phyloP scores from a whole-genome alignment of 805 yeast genomes.

The Yamadazyma nakazawae region DNA sequence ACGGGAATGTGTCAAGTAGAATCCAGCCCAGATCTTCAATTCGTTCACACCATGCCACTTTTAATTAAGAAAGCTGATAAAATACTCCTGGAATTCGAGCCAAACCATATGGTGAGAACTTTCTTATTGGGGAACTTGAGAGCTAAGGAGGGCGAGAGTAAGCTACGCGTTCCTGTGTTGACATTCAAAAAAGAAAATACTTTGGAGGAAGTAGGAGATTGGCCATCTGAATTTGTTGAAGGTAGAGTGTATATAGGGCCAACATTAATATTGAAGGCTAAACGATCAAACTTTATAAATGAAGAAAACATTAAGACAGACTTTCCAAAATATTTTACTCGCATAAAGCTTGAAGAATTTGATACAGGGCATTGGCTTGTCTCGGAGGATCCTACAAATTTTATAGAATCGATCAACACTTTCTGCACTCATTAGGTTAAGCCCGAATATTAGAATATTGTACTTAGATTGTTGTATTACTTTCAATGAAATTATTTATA shows the following conservation, averaged over 20 bases:
- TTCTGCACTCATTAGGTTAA: background rate
- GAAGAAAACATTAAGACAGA: conserved; percentile 20
- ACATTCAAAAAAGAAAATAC: conserved; percentile 18
- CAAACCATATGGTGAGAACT: conserved; percentile 25
- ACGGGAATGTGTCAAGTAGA: conserved; percentile 40
- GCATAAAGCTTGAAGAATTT: conserved; percentile 17
- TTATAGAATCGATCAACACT: conserved; percentile 15
- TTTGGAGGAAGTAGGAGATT: conserved; percentile 18
- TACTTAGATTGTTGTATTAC: background rate
- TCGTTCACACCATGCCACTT: background rate
- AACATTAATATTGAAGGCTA: conserved; percentile 44
- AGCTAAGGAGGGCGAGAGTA: conserved; percentile 8
- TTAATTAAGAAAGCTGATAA: conserved; percentile 16
- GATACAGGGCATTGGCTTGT: conserved; percentile 40
- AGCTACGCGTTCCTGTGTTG: conserved; percentile 20
- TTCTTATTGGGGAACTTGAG: conserved; percentile 38
- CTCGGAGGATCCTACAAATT: conserved; percentile 35
- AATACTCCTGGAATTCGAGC: conserved; percentile 23
- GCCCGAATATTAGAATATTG: background rate
- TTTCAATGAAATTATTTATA: background rate
- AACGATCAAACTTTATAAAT: conserved; percentile 39
- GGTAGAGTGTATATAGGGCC: conserved; percentile 23
- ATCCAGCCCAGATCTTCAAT: background rate
- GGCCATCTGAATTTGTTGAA: conserved; percentile 21
- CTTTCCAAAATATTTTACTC: conserved; percentile 26